Conservation (phyloP, 2,329 filamentous ascomycete genomes). For the Stachybotrys chartarum region DNA sequence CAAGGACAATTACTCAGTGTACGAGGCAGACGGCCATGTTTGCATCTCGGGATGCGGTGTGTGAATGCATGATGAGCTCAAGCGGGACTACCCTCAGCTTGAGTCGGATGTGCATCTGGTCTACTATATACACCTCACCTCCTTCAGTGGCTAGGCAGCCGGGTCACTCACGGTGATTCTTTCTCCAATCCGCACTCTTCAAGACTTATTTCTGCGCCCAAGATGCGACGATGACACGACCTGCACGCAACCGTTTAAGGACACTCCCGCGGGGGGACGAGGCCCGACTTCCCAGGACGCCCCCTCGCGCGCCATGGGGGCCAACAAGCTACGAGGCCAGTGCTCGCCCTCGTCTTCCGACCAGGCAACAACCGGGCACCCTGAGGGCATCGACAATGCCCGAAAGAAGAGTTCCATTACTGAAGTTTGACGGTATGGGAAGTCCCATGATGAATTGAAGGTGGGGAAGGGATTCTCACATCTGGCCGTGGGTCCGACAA, state of each 20-base stretch:
- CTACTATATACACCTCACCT: not conserved
- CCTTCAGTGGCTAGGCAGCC: not conserved
- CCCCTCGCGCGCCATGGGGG: too few species aligned
- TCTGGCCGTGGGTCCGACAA: not conserved
- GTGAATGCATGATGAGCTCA: too few species aligned
- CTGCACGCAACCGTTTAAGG: not conserved
- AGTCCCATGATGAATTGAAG: not conserved
- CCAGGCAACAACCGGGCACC: not conserved
- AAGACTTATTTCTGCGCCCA: not conserved
- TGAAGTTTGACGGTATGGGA: not conserved
- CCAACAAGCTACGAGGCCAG: too few species aligned
- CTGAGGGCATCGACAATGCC: not conserved
- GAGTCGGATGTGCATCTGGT: too few species aligned
- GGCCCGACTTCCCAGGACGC: not conserved
- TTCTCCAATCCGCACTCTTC: not conserved
- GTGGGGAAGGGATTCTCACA: not conserved
- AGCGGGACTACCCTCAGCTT: too few species aligned
- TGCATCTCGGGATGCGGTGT: too few species aligned
- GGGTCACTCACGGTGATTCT: not conserved
- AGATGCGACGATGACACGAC: not conserved
- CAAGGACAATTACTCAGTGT: too few species aligned
- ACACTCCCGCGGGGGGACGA: not conserved
- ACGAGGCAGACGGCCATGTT: too few species aligned
- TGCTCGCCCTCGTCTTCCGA: not conserved
- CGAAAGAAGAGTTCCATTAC: not conserved